Evolutionary conservation across 2,329 filamentous ascomycete species (phyloP).

Genomic region (Colletotrichum sp.): DNA sequence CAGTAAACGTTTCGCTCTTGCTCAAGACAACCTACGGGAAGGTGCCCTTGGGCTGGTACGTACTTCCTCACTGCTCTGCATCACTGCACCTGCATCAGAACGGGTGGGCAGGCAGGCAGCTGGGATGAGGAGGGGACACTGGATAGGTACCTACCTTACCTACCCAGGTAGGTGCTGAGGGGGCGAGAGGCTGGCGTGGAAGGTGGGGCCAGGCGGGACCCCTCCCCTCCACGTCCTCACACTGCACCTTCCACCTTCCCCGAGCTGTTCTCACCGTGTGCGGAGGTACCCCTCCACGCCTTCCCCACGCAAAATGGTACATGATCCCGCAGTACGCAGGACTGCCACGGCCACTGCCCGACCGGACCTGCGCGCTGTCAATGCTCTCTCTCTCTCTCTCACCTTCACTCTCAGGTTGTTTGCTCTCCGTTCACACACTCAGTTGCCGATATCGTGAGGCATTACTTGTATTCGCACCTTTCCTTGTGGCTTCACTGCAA

Average conservation of each 20-base stretch:
- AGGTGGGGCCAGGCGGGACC: constrained; percentile 2
- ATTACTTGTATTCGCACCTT: not conserved
- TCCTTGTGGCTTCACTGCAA: not conserved
- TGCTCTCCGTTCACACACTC: not conserved
- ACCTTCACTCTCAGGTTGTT: not conserved
- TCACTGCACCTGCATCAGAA: not conserved
- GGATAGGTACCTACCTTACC: not conserved
- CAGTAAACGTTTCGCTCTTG: not conserved
- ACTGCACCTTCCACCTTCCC: not conserved
- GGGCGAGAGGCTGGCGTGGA: constrained; percentile 4
- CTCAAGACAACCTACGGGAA: not conserved
- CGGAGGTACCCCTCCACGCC: constrained; percentile 1
- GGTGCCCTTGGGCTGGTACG: not conserved
- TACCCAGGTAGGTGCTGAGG: not conserved
- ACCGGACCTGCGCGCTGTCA: not conserved
- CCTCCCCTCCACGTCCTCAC: not conserved
- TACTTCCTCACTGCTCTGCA: not conserved
- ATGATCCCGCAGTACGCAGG: not conserved
- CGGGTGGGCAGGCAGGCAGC: not conserved
- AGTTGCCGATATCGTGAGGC: not conserved
- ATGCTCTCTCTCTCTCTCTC: not conserved
- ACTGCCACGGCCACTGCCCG: not conserved
- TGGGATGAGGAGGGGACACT: not conserved
- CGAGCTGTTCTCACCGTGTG: not conserved
- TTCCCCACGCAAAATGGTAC: not conserved